Evolutionary conservation across 139 green algal species (phyloP).

Genomic region (Chlamydomonas applanata): DNA sequence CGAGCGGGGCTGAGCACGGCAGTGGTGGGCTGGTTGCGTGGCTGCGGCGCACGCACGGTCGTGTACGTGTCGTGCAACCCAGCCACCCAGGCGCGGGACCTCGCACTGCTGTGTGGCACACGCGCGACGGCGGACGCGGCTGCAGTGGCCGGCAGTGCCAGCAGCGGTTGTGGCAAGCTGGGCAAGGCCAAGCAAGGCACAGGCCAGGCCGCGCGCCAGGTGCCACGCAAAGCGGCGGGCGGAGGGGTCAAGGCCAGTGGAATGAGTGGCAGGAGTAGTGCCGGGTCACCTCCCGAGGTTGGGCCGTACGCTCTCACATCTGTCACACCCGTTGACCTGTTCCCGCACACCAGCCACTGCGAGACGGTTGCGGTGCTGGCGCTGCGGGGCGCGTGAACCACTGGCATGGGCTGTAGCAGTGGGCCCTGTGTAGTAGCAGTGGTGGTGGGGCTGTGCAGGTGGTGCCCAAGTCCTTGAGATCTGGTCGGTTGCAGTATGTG

Average conservation of each 20-base stretch:
- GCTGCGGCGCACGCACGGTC: constrained; percentile 53
- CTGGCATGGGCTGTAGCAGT: no score
- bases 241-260: no score
- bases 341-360: constrained; percentile 82
- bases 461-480: no score
- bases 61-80: constrained; percentile 90
- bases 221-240: no score
- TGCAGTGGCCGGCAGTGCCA: not conserved
- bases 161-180: not conserved
- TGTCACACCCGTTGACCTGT: constrained; percentile 77
- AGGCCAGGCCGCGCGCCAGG: no score
- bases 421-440: no score
- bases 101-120: constrained; percentile 40
- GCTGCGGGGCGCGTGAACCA: no score
- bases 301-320: constrained; percentile 37
- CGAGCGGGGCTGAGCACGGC: constrained; percentile 57
- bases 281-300: no score
- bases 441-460: no score
- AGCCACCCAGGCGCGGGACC: constrained; percentile 64
- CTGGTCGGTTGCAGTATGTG: no score
- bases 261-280: not conserved
- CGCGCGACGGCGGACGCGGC: not conserved
- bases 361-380: constrained; percentile 76
- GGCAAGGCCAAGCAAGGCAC: not conserved
- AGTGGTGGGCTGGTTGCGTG: constrained; percentile 55